A percentile compares a stretch with the other conserved stretches of the same genome.
Evolutionary conservation across 2,329 filamentous ascomycete species (phyloP).

Genomic region (Epichloe uncinata): DNA sequence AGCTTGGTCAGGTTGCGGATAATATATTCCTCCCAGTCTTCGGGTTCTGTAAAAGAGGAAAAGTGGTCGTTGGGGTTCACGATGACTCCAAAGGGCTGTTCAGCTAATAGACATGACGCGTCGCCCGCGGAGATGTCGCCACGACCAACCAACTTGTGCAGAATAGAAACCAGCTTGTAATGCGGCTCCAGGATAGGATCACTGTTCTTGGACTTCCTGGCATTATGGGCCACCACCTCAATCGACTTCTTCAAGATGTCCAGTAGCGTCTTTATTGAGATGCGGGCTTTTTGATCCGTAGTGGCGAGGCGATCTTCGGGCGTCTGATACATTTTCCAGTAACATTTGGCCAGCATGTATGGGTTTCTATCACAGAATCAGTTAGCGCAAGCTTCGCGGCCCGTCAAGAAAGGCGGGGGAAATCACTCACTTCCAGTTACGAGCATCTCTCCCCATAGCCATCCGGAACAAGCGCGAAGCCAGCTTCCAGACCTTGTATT

Average conservation of each 20-base stretch:
- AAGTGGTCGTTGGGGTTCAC: slow-evolving; percentile 21
- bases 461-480: slow-evolving; percentile 42
- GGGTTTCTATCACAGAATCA: slow-evolving; percentile 30
- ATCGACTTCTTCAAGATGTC: slow-evolving; percentile 37
- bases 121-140: slow-evolving; percentile 34
- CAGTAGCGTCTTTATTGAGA: slow-evolving; percentile 28
- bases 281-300: slow-evolving; percentile 24
- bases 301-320: slow-evolving; percentile 28
- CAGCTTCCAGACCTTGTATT: slow-evolving; percentile 50
- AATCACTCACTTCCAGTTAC: slow-evolving; percentile 41
- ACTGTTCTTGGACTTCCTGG: slow-evolving; percentile 43
- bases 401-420: not conserved
- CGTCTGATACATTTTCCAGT: slow-evolving; percentile 51
- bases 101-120: slow-evolving; percentile 38
- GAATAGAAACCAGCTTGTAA: slow-evolving; percentile 73
- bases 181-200: slow-evolving; percentile 84
- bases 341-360: slow-evolving; percentile 48
- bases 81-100: slow-evolving; percentile 37
- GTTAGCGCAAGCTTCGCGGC: not conserved
- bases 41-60: slow-evolving; percentile 27
- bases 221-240: slow-evolving; percentile 33
- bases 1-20: slow-evolving; percentile 37
- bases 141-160: slow-evolving; percentile 64
- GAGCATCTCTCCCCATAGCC: slow-evolving; percentile 39
- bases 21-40: slow-evolving; percentile 46